These are phyloP conservation scores for Aspergillus felis DNA, from an alignment of 2,329 filamentous ascomycete species.

Conservation along the genomic window DNA sequence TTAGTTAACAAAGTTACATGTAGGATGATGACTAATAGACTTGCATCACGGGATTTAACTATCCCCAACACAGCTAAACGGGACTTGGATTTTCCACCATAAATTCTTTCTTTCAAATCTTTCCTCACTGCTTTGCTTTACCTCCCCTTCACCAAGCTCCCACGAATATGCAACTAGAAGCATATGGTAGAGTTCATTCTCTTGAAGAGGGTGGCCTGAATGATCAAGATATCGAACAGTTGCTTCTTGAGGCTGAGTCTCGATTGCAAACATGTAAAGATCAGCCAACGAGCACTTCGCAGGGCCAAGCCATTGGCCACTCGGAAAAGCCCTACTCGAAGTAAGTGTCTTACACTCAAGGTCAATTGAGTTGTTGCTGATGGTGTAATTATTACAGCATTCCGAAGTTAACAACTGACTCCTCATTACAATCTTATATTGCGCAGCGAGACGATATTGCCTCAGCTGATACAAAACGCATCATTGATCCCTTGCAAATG, in stretches of 20 bases:
- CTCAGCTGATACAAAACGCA: conserved; percentile 49
- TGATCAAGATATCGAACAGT: conserved; percentile 60
- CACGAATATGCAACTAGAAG: conserved; percentile 15
- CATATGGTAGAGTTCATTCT: conserved; percentile 10
- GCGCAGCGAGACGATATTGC: conserved; percentile 51
- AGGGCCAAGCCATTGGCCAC: neutral
- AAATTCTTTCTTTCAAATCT: neutral
- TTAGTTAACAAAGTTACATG: too few relatives aligned
- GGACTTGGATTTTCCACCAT: neutral
- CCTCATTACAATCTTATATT: conserved; percentile 52
- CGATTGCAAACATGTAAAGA: conserved; percentile 43
- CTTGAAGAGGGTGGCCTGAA: conserved; percentile 47
- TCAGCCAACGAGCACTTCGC: neutral
- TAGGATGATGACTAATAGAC: neutral
- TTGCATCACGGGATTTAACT: neutral
- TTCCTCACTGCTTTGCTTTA: neutral
- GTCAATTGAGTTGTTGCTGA: conserved; percentile 5
- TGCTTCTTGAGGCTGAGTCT: conserved; percentile 61
- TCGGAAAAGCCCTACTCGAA: neutral
- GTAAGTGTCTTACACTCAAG: neutral
- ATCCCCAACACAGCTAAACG: neutral
- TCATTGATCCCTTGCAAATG: conserved; percentile 47
- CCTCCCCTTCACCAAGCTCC: neutral
- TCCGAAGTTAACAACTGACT: conserved; percentile 48
- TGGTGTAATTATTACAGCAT: conserved; percentile 33